Base-by-base conservation (phyloP, 805 yeast genomes). In the Vanderwaltozyma yarrowii region DNA sequence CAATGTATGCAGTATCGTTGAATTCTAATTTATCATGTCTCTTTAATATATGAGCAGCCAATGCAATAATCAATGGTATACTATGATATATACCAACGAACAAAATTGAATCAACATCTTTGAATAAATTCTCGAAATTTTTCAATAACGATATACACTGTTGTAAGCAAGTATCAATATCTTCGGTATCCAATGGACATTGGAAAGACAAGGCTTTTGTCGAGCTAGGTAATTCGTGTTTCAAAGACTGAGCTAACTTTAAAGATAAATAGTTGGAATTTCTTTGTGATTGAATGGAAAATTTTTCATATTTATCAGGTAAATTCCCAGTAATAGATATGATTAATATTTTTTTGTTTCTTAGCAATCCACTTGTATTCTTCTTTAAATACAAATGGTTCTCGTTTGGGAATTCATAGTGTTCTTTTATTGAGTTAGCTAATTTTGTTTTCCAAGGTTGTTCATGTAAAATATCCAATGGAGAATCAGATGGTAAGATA, bases 21-120 rank as follows among this genome's bases (percentile, higher is more conserved):
- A 50, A 37, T 9, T 44, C 47, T 6, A 54, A 42, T 3, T 43
- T 33, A 5, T 52, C 38, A 18, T 51, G 45, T 21, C 52, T 41
- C 6, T 61, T 54, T 14, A 76, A 62, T 15, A 76, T 57, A 30
- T 59, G 55, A 2, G 76, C 67, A n/a, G 74, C 58, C 12, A 75
- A 45, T 6, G 66, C 58, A 2, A 71, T 61, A 1, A 73, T 58
- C 14, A 75, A 67, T 2, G 76, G 77, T 30, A 71, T 67, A 1
- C 78, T 73, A 45, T 72, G 74, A 14, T 75, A 73, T 41, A 69
- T 72, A 0, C 78, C 67, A 1, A 69, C 68, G 25, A 74, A 57
- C 36, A 71, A 67, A 3, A 76, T 61, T 25, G 65, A 64, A 43
- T 73, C 74, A 2, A 74, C 71, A 13, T 62, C 65, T 33, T 66